Evolutionary conservation across 768 basidiomycete genomes (phyloP).

Genomic region (Dioszegia crocea): DNA sequence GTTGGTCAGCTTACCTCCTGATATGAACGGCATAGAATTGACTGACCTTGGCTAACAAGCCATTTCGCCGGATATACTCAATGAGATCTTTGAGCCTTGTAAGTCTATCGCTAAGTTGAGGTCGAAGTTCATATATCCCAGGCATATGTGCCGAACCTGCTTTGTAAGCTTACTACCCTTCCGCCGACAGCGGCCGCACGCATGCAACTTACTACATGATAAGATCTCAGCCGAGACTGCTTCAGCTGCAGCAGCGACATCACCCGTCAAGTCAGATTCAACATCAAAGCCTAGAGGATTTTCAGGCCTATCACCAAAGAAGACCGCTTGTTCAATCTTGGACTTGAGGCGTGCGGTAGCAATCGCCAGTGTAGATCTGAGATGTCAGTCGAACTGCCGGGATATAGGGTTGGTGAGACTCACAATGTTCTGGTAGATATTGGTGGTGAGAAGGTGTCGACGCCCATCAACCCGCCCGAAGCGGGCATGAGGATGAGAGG

Average conservation of each 20-base stretch:
- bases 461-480: slow-evolving; percentile 19
- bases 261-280: slow-evolving; percentile 41
- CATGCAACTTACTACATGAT: slow-evolving; percentile 65
- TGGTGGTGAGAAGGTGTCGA: slow-evolving; percentile 23
- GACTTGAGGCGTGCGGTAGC: slow-evolving; percentile 48
- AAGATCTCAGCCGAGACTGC: slow-evolving; percentile 53
- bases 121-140: slow-evolving; percentile 72
- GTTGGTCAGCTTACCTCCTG: slow-evolving; percentile 1
- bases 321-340: slow-evolving; percentile 52
- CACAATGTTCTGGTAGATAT: background rate
- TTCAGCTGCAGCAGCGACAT: slow-evolving; percentile 47
- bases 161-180: background rate
- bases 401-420: background rate
- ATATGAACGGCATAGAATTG: background rate
- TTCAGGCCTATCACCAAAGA: slow-evolving; percentile 49
- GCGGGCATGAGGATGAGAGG: slow-evolving; percentile 28
- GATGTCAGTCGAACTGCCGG: slow-evolving; percentile 10
- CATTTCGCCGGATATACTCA: slow-evolving; percentile 81
- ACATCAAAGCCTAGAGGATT: slow-evolving; percentile 52
- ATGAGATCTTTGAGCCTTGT: slow-evolving; percentile 79
- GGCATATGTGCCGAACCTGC: slow-evolving; percentile 64
- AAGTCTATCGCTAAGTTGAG: slow-evolving; percentile 70
- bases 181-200: background rate
- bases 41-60: slow-evolving; percentile 66
- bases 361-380: background rate